These are phyloP conservation scores for Cudoniella acicularis DNA, from an alignment of 495 filamentous ascomycete genomes.

Conservation along the genomic window DNA sequence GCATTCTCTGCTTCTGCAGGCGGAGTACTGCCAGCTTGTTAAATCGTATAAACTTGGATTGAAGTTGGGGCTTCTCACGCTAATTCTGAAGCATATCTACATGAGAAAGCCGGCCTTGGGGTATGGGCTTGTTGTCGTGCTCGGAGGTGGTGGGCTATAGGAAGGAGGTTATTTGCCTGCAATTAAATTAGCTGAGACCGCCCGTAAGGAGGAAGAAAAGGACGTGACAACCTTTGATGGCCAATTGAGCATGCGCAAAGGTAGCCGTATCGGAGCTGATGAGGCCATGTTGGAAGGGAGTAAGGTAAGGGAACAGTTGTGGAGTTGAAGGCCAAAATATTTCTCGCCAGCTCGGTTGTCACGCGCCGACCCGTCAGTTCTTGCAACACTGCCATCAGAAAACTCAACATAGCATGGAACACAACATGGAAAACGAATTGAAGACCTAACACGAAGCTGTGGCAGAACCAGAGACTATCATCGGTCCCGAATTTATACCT, in stretches of 20 bases:
- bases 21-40: not conserved
- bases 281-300: conserved; percentile 6
- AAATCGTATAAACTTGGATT: not conserved
- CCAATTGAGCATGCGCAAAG: conserved; percentile 1
- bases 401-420: not conserved
- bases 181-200: not conserved
- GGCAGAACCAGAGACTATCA: conserved; percentile 30
- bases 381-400: not conserved
- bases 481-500: conserved; percentile 51
- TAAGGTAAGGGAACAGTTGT: not conserved
- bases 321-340: conserved; percentile 4
- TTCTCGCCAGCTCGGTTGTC: conserved; percentile 9
- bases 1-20: not conserved
- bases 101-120: not conserved
- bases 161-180: not conserved
- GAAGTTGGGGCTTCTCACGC: not conserved
- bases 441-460: conserved; percentile 30
- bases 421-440: not conserved
- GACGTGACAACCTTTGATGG: not conserved
- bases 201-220: not conserved
- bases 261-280: conserved; percentile 9
- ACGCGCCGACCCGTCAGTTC: not conserved
- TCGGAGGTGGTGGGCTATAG: conserved; percentile 1
- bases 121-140: not conserved
- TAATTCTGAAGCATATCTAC: not conserved